phyloP scores from a whole-genome alignment of 805 yeast genomes.

The Starmerella bombi region DNA sequence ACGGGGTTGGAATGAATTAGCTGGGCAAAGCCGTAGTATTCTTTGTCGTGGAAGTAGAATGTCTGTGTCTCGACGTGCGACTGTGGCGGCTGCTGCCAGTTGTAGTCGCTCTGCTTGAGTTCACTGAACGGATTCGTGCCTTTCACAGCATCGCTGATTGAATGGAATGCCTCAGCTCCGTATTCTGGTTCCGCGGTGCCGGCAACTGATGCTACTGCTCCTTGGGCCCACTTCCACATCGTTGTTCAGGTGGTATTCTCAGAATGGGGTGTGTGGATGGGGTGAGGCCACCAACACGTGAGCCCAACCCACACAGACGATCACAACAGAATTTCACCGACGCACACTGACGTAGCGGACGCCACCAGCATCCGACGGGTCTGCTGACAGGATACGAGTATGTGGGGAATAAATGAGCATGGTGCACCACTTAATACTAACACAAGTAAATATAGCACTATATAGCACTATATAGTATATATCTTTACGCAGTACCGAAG shows the following conservation, averaged over 20 bases:
- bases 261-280: not conserved
- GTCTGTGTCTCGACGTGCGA: constrained; percentile 95
- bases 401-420: too few species aligned
- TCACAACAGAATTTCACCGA: too few species aligned
- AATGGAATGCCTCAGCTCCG: constrained; percentile 80
- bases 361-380: too few species aligned
- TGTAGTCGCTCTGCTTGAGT: constrained; percentile 53
- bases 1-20: constrained; percentile 85
- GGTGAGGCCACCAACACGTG: not conserved
- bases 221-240: constrained; percentile 26
- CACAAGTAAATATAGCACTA: too few species aligned
- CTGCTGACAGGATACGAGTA: too few species aligned
- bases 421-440: too few species aligned
- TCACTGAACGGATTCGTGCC: constrained; percentile 44
- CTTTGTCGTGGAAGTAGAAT: constrained; percentile 60
- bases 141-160: constrained; percentile 54
- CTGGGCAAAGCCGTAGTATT: constrained; percentile 76
- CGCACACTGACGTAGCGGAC: too few species aligned
- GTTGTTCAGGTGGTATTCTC: not conserved
- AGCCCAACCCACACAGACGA: too few species aligned
- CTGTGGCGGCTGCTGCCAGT: constrained; percentile 58
- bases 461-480: too few species aligned
- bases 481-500: too few species aligned
- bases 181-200: constrained; percentile 97
- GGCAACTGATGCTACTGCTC: constrained; percentile 60